These are phyloP conservation scores for Epichloe bromicola DNA, from an alignment of 2,329 filamentous ascomycete genomes.

Conservation along the genomic window DNA sequence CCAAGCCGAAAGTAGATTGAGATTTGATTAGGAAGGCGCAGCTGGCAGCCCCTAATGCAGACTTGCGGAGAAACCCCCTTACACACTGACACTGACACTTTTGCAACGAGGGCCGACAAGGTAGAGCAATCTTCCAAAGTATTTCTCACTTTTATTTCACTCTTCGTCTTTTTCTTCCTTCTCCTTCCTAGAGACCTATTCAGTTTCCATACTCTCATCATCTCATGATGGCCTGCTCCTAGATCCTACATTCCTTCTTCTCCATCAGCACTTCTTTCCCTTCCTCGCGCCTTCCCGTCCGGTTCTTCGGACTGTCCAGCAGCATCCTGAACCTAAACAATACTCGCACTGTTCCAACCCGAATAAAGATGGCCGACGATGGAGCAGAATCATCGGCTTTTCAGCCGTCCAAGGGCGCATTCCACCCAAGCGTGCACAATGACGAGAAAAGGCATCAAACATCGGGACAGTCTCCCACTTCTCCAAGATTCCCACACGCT, in stretches of 20 bases:
- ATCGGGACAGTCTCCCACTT: background rate
- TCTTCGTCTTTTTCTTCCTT: background rate
- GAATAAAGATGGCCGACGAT: slow-evolving; percentile 2
- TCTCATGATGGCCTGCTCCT: background rate
- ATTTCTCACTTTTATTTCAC: background rate
- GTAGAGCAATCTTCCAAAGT: background rate
- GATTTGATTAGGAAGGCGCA: background rate
- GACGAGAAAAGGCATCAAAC: background rate
- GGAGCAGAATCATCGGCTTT: background rate
- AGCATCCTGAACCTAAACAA: background rate
- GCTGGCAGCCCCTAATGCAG: background rate
- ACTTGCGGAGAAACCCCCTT: too few species aligned
- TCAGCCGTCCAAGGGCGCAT: background rate
- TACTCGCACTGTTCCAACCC: background rate
- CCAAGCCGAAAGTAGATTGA: background rate
- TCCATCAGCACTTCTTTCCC: background rate
- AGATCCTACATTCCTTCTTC: background rate
- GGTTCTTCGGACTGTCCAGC: slow-evolving; percentile 11
- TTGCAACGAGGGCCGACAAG: background rate
- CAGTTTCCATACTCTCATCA: background rate
- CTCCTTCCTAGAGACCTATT: background rate
- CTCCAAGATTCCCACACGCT: background rate
- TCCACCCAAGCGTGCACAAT: background rate
- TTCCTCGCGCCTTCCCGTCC: too few species aligned
- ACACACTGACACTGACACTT: too few species aligned